Conservation (phyloP, 768 basidiomycete species). For the Crassisporium funariophilum region DNA sequence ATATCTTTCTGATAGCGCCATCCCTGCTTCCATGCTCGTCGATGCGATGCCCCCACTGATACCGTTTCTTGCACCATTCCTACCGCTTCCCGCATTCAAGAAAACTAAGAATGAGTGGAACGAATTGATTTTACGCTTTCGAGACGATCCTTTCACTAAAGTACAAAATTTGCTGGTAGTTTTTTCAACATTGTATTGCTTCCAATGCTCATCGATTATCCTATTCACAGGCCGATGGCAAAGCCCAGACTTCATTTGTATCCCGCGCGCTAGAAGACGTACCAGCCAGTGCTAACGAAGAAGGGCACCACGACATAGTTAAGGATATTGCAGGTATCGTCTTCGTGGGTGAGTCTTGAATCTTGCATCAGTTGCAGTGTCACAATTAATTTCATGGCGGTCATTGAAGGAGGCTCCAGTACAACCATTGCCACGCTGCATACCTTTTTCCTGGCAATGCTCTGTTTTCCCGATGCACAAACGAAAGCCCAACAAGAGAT, state of each 20-base stretch:
- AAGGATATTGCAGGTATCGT: constrained; percentile 40
- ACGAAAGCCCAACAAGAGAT: constrained; percentile 41
- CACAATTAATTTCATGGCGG: constrained; percentile 5
- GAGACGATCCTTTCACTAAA: constrained; percentile 34
- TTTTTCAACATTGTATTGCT: neutral
- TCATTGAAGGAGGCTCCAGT: constrained; percentile 22
- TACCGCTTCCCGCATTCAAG: constrained; percentile 53
- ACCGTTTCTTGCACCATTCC: constrained; percentile 45
- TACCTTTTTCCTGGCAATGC: constrained; percentile 44
- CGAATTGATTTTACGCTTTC: constrained; percentile 31
- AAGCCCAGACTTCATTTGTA: constrained; percentile 15
- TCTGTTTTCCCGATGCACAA: constrained; percentile 40
- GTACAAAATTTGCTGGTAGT: constrained; percentile 18
- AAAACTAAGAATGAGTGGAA: constrained; percentile 45
- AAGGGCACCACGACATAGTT: constrained; percentile 17
- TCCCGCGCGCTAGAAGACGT: constrained; percentile 16
- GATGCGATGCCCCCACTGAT: constrained; percentile 34
- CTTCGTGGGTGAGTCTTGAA: constrained; percentile 20
- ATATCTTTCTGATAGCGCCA: constrained; percentile 28
- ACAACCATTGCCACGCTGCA: constrained; percentile 25
- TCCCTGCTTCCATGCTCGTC: constrained; percentile 42
- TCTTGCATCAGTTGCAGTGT: neutral
- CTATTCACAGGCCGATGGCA: constrained; percentile 11
- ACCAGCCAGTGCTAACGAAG: neutral
- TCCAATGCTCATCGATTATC: neutral